Conservation (phyloP, 345 rosid genomes). For the Cardamine resedifolia region DNA sequence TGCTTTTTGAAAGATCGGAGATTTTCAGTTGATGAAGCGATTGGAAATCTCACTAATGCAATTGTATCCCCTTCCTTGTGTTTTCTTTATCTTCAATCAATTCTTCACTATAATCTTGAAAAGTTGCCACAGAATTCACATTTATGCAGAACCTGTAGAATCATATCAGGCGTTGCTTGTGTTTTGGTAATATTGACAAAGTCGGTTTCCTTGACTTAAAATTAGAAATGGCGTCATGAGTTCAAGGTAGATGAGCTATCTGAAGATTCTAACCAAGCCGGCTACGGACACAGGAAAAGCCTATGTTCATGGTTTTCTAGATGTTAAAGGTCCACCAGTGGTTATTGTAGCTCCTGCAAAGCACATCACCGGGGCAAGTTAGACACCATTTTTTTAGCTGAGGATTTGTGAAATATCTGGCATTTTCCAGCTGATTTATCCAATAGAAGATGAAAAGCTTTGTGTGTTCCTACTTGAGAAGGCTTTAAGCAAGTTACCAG, state of each 20-base stretch:
- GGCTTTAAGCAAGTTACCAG: conserved; percentile 71
- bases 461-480: conserved; percentile 72
- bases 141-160: not conserved
- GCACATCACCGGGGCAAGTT: conserved; percentile 74
- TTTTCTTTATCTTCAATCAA: not conserved
- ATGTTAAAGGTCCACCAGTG: conserved; percentile 66
- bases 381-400: not conserved
- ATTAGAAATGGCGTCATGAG: conserved; percentile 84
- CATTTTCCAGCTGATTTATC: conserved; percentile 60
- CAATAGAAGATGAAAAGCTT: conserved; percentile 69
- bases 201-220: conserved; percentile 21
- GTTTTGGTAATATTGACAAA: conserved; percentile 18
- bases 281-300: conserved; percentile 74
- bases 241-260: conserved; percentile 66
- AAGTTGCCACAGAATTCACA: not conserved
- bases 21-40: conserved; percentile 64
- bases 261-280: conserved; percentile 58
- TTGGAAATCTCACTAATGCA: conserved; percentile 64
- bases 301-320: conserved; percentile 71
- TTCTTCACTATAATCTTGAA: conserved; percentile 1
- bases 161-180: not conserved
- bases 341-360: conserved; percentile 81
- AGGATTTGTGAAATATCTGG: not conserved
- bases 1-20: conserved; percentile 82
- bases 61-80: conserved; percentile 61